phyloP scores from a whole-genome alignment of 768 basidiomycete genomes.

The Roridomyces roridus region DNA sequence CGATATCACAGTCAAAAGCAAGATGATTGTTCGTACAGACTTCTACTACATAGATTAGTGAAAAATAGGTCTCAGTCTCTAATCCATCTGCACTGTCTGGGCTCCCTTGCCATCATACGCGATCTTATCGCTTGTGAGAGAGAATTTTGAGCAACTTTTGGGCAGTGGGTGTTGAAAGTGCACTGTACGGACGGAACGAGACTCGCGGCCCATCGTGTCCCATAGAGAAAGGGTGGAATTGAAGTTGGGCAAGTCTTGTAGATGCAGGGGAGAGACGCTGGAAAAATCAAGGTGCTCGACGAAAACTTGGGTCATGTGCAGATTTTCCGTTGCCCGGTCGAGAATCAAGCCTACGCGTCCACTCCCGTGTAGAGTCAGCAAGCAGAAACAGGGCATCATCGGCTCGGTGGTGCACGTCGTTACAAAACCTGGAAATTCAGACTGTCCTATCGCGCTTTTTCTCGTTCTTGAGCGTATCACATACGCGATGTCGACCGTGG shows the following conservation, averaged over 20 bases:
- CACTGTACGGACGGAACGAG: conserved; percentile 3
- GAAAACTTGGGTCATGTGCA: conserved; percentile 1
- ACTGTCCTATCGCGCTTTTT: neutral
- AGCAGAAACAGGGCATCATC: neutral
- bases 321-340: neutral
- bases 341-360: conserved; percentile 10
- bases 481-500: neutral
- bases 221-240: neutral
- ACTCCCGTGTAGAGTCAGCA: conserved; percentile 15
- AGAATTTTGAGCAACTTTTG: conserved; percentile 10
- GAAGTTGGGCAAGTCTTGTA: neutral
- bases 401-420: neutral
- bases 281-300: conserved; percentile 9
- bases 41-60: too few species aligned
- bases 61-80: too few species aligned
- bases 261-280: conserved; percentile 10
- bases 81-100: too few species aligned
- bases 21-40: too few species aligned
- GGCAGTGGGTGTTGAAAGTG: conserved; percentile 15
- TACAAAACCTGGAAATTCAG: conserved; percentile 7
- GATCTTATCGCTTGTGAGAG: too few species aligned
- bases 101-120: too few species aligned
- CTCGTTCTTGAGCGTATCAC: too few species aligned
- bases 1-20: too few species aligned
- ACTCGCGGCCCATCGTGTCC: conserved; percentile 11